A percentile compares a stretch with the other conserved stretches of the same genome.
Evolutionary conservation across 2,329 filamentous ascomycete species (phyloP).

Genomic region (Cladosporium sp.): DNA sequence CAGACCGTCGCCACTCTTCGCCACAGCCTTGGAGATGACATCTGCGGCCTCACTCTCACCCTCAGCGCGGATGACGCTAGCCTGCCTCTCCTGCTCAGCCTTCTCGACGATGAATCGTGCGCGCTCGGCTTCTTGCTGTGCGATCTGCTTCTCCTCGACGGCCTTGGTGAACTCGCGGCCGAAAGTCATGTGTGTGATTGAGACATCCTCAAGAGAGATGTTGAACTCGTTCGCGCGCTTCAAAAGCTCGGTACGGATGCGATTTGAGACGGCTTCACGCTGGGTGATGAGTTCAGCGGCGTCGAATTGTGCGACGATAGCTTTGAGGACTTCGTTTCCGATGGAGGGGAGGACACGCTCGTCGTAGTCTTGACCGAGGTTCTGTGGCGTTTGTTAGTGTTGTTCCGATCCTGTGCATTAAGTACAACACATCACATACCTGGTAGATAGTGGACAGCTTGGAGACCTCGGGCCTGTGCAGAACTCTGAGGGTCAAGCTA

Average conservation of each 20-base stretch:
- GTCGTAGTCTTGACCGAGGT: slow-evolving; percentile 96
- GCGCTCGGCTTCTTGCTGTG: slow-evolving; percentile 96
- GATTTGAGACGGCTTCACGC: slow-evolving; percentile 92
- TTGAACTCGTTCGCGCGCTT: slow-evolving; percentile 96
- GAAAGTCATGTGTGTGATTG: slow-evolving; percentile 99
- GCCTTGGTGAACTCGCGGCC: slow-evolving; percentile 98
- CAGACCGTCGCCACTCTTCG: slow-evolving; percentile 88
- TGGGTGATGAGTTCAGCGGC: slow-evolving; percentile 81
- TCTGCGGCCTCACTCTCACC: slow-evolving; percentile 97
- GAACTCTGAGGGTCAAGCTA: slow-evolving; percentile 90
- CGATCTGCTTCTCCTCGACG: slow-evolving; percentile 99
- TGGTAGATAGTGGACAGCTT: slow-evolving; percentile 97
- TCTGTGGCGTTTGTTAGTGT: slow-evolving; percentile 54
- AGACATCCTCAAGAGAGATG: slow-evolving; percentile 97
- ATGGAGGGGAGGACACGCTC: slow-evolving; percentile 61
- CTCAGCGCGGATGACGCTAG: slow-evolving; percentile 96
- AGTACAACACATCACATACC: slow-evolving; percentile 56
- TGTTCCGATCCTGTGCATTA: background rate
- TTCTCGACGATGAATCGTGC: slow-evolving; percentile 98
- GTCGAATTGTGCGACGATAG: slow-evolving; percentile 57
- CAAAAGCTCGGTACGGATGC: slow-evolving; percentile 88
- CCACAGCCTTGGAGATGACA: slow-evolving; percentile 89
- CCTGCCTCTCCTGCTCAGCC: slow-evolving; percentile 97
- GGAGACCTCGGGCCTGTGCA: slow-evolving; percentile 92
- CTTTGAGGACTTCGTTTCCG: slow-evolving; percentile 58